Base-by-base conservation (phyloP, 2,329 filamentous ascomycete genomes). In the Aspergillus felis region DNA sequence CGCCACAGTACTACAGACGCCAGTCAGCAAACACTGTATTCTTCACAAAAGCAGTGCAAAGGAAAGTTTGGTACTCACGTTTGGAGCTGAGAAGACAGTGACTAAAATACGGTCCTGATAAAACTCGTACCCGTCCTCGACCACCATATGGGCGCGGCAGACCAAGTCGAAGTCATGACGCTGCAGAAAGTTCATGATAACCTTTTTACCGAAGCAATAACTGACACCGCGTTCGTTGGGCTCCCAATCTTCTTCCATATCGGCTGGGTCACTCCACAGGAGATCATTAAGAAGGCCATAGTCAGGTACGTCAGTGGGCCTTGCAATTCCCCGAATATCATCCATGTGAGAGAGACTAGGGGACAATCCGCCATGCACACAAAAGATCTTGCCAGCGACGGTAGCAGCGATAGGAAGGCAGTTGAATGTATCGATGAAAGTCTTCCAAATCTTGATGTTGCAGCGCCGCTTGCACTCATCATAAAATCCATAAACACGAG, bases 391-490 rank as follows among this genome's bases (percentile, higher is more conserved):
- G 64, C 91, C 91, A 2, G 92, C 93, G 41, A 97, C 92, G 68
- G 96, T 97, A n/a, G 93, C 87, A 47, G 93, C 93, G 68, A 97
- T 97, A 0, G 93, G 93, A 48, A 97, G 83, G 46, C 89, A 92
- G 74, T 97, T 97, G 82, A 97, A 97, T 27, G 90, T 94, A 72
- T 97, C 93, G 53, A 96, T 88, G 71, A 97, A 97, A 0, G 91
- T 95, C 81, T 97, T 97, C 93, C 93, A 97, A 55, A 96, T 87
- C 79, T 97, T 97, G 73, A 97, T 91, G 71, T 96, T 97, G 80
- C 90, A 96, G 60, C 93, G 85, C 64, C 93, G 85, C 79, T 97
- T 97, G 83, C 93, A 97, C 74, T 97, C 93, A 69, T 97, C 93
- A 78, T 97, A 97, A 76, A 97, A 97, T 2, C 93, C 93, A 74